phyloP scores from a whole-genome alignment of 23 red algal genomes.

The Gracilaria gracilis region DNA sequence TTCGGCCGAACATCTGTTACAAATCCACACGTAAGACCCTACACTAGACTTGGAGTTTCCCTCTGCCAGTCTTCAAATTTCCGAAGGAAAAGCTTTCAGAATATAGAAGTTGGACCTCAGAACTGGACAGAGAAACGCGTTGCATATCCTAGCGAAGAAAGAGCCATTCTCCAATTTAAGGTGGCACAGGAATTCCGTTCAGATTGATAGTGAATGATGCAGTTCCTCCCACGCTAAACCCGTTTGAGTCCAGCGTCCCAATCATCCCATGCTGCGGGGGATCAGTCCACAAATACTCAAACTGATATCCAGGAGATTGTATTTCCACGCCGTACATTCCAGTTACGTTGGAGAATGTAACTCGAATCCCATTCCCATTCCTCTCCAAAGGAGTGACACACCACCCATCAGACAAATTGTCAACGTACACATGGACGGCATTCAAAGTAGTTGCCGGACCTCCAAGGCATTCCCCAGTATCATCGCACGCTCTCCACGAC shows the following conservation, averaged over 20 bases:
- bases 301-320: slow-evolving; percentile 30
- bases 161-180: neutral
- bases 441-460: neutral
- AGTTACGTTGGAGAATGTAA: slow-evolving; percentile 27
- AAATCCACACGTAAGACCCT: too few relatives aligned
- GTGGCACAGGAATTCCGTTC: slow-evolving; percentile 22
- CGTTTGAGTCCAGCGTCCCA: slow-evolving; percentile 1
- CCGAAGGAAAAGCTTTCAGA: too few relatives aligned
- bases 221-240: slow-evolving; percentile 31
- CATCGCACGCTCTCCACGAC: slow-evolving; percentile 40
- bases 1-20: too few relatives aligned
- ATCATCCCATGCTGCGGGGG: slow-evolving; percentile 25
- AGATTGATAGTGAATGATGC: slow-evolving; percentile 35
- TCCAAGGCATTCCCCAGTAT: slow-evolving; percentile 42
- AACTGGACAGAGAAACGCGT: neutral
- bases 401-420: slow-evolving; percentile 36
- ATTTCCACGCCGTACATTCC: slow-evolving; percentile 32
- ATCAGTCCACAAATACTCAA: slow-evolving; percentile 9
- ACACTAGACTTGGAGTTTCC: too few relatives aligned
- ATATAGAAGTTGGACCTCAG: too few relatives aligned
- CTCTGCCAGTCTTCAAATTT: too few relatives aligned
- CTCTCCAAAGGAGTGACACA: slow-evolving; percentile 33
- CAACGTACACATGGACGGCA: neutral
- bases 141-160: neutral
- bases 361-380: slow-evolving; percentile 32